These are phyloP conservation scores for Wickerhamomyces bovis DNA, from an alignment of 805 yeast genomes.

Conservation along the genomic window DNA sequence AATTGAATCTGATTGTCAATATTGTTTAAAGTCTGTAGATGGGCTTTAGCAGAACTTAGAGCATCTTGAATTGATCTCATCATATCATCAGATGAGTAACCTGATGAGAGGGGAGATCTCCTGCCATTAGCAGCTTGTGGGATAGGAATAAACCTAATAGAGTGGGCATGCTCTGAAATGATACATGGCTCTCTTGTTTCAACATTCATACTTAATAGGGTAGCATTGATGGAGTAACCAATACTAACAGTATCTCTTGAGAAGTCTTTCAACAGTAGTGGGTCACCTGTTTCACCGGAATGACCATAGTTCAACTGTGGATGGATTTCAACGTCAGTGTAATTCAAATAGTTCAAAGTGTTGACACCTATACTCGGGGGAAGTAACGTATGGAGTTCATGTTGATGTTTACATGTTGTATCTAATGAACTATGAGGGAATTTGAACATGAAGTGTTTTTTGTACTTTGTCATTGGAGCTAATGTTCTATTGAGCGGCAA, in stretches of 20 bases:
- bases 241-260: slow-evolving; percentile 41
- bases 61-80: neutral
- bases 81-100: neutral
- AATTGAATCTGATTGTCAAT: neutral
- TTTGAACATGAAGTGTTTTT: slow-evolving; percentile 53
- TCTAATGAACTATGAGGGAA: slow-evolving; percentile 50
- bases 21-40: neutral
- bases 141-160: slow-evolving; percentile 32
- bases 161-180: slow-evolving; percentile 30
- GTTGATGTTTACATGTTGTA: slow-evolving; percentile 43
- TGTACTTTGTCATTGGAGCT: slow-evolving; percentile 43
- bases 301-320: too few species aligned
- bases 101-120: neutral
- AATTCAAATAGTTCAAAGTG: slow-evolving; percentile 35
- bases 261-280: slow-evolving; percentile 46
- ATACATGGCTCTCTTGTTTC: slow-evolving; percentile 21
- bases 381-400: slow-evolving; percentile 30
- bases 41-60: neutral
- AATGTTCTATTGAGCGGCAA: slow-evolving; percentile 43
- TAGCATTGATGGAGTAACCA: slow-evolving; percentile 50
- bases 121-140: neutral
- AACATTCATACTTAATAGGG: slow-evolving; percentile 42
- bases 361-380: slow-evolving; percentile 37
- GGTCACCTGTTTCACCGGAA: slow-evolving; percentile 43
- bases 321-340: too few species aligned